phyloP scores from a whole-genome alignment of 2,329 filamentous ascomycete species.

The Scleromitrula shiraiana region DNA sequence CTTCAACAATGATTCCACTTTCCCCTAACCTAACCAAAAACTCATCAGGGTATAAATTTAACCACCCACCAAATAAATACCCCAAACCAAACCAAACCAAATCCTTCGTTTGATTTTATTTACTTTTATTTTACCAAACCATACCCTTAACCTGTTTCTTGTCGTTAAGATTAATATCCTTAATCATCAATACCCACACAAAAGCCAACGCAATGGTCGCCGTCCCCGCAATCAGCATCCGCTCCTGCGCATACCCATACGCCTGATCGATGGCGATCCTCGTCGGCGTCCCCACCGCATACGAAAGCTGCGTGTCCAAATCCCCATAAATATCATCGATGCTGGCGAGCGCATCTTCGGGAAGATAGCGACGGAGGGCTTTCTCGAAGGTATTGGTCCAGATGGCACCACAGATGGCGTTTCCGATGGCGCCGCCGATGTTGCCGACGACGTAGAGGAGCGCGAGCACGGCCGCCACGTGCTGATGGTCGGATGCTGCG shows the following conservation, averaged over 20 bases:
- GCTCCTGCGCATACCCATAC: slow-evolving; percentile 44
- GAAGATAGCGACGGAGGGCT: slow-evolving; percentile 44
- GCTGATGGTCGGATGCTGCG: slow-evolving; percentile 49
- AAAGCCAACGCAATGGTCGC: slow-evolving; percentile 37
- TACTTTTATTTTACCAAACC: too few relatives aligned
- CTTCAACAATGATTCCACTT: too few relatives aligned
- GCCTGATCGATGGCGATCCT: slow-evolving; percentile 47
- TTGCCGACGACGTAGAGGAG: slow-evolving; percentile 40
- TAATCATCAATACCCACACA: slow-evolving; percentile 36
- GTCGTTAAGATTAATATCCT: slow-evolving; percentile 38
- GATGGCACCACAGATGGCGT: slow-evolving; percentile 53
- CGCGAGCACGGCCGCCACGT: slow-evolving; percentile 53
- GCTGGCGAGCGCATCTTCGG: slow-evolving; percentile 32
- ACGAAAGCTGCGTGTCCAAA: slow-evolving; percentile 43
- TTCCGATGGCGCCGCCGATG: slow-evolving; percentile 52
- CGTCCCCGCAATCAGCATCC: slow-evolving; percentile 44
- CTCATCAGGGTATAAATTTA: too few relatives aligned
- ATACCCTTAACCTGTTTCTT: slow-evolving; percentile 38
- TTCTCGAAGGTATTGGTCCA: slow-evolving; percentile 54
- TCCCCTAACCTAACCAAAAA: too few relatives aligned
- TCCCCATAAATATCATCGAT: slow-evolving; percentile 44
- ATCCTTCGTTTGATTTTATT: too few relatives aligned
- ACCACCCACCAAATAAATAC: too few relatives aligned
- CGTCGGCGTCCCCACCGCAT: slow-evolving; percentile 37
- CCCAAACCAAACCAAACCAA: too few relatives aligned